phyloP scores from a whole-genome alignment of 2,329 filamentous ascomycete species.

The Pseudophaeomoniella oleicola region DNA sequence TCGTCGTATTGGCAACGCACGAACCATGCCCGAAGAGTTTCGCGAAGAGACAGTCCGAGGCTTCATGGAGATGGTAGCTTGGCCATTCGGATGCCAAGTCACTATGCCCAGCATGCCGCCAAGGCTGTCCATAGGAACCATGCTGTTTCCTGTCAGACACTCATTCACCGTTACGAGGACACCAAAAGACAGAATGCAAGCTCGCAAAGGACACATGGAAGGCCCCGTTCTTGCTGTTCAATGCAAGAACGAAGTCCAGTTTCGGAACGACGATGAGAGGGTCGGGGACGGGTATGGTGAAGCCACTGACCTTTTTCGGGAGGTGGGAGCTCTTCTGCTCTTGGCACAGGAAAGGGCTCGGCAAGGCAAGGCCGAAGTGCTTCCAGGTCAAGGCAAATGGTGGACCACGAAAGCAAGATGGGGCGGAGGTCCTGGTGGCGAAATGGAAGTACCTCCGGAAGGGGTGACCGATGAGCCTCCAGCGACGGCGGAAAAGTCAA shows the following conservation, averaged over 20 bases:
- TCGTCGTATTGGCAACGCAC: conserved; percentile 40
- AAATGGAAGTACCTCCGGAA: not conserved
- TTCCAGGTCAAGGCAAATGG: conserved; percentile 43
- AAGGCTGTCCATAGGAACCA: conserved; percentile 28
- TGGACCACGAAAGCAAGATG: conserved; percentile 43
- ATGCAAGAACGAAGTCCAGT: conserved; percentile 39
- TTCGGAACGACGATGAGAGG: conserved; percentile 16
- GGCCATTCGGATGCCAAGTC: conserved; percentile 42
- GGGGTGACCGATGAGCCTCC: not conserved
- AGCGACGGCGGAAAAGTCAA: not conserved
- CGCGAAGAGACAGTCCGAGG: conserved; percentile 40
- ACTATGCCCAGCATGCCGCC: conserved; percentile 30
- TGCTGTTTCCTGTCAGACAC: conserved; percentile 43
- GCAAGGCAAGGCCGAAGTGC: conserved; percentile 34
- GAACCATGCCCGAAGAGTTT: conserved; percentile 43
- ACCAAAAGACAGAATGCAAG: conserved; percentile 36
- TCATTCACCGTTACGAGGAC: conserved; percentile 38
- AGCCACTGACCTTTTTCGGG: conserved; percentile 40
- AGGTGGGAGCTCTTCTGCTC: conserved; percentile 41
- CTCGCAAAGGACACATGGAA: conserved; percentile 40
- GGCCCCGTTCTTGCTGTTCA: conserved; percentile 43
- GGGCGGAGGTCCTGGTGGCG: conserved; percentile 29
- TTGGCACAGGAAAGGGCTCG: conserved; percentile 46
- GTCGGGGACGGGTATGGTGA: conserved; percentile 12
- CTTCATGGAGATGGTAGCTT: conserved; percentile 43